Base-by-base conservation (phyloP, 257 asterid genomes). In the Solanum acaule region DNA sequence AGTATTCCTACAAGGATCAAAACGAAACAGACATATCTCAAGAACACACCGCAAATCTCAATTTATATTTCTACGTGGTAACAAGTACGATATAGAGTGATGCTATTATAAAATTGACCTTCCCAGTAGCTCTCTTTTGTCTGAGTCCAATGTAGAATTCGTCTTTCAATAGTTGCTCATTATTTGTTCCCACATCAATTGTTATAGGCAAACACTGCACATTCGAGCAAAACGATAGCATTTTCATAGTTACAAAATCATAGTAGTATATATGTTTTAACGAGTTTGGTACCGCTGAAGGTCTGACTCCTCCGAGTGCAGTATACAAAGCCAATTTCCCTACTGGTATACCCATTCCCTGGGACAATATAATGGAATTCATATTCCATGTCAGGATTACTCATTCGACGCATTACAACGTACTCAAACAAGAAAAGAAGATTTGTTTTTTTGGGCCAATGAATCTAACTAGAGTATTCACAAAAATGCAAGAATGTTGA, bases 311-410 rank as follows among this genome's bases (percentile, higher is more conserved):
- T 68, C 99, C 99, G 38, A 97, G 95, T 33, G 99, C 98, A 31
- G 98, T 93, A 91, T 96, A 97, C 87, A 97, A 87, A 88, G 98
- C 91, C 93, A 97, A 86, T 85, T 97, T 97, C 37, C 99, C 99
- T n/a, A 97, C 99, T 5, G 99, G 98, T 89, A 97, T 97, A 27
- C 98, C 99, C 98, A 96, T 95, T 87, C 99, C 98, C 98, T 96
- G 92, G 52, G 87, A 86, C 82, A 89, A 76, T 33, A 9, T 65
- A 35, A 68, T 87, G 23, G 71, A 85, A 83, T 89, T 88, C 76
- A 88, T 22, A 61, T n/a, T n/a, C n/a, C n/a, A n/a, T n/a, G n/a
- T 42, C 61, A 83, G 89, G 40, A 77, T 68, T 70, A 42, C 44
- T 38, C 23, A 11, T 85, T 72, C 42, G 27, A 63, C 5, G 15